phyloP scores from a whole-genome alignment of 331 rosid species.

The Quercus phellos region DNA sequence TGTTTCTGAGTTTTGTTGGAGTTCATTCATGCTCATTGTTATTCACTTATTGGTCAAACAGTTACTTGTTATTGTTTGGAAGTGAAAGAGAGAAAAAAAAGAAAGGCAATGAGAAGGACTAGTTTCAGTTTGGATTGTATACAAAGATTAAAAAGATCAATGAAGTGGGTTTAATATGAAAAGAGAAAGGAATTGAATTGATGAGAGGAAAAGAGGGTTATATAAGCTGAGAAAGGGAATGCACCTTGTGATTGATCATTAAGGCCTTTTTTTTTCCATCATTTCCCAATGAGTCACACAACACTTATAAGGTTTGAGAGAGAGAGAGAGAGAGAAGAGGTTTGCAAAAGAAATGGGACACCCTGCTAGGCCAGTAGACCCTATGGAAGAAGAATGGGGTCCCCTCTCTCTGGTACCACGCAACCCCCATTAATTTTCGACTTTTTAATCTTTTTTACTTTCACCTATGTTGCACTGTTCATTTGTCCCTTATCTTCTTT shows the following conservation, averaged over 20 bases:
- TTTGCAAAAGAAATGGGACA: conserved; percentile 41
- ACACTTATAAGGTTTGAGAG: conserved; percentile 41
- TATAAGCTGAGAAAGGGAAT: conserved; percentile 1
- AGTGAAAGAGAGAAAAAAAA: background rate
- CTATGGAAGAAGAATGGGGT: conserved; percentile 24
- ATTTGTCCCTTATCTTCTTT: conserved; percentile 22
- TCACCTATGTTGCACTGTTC: conserved; percentile 24
- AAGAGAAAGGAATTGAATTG: background rate
- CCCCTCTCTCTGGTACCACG: conserved; percentile 34
- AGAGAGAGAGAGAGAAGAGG: conserved; percentile 9
- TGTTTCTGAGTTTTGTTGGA: conserved; percentile 37
- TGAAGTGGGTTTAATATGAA: background rate
- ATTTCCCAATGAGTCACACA: conserved; percentile 31
- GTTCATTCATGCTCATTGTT: conserved; percentile 28
- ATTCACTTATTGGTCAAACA: background rate
- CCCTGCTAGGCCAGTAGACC: conserved; percentile 8
- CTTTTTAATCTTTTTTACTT: conserved; percentile 3
- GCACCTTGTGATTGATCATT: conserved; percentile 6
- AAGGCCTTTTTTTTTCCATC: conserved; percentile 9
- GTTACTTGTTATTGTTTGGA: background rate
- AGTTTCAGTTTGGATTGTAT: background rate
- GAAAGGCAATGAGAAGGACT: background rate
- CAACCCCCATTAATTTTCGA: conserved; percentile 21
- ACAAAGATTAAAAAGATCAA: background rate
- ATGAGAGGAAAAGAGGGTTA: background rate